Conservation (phyloP, 2,329 filamentous ascomycete genomes). For the Coleophoma eucalyptorum region DNA sequence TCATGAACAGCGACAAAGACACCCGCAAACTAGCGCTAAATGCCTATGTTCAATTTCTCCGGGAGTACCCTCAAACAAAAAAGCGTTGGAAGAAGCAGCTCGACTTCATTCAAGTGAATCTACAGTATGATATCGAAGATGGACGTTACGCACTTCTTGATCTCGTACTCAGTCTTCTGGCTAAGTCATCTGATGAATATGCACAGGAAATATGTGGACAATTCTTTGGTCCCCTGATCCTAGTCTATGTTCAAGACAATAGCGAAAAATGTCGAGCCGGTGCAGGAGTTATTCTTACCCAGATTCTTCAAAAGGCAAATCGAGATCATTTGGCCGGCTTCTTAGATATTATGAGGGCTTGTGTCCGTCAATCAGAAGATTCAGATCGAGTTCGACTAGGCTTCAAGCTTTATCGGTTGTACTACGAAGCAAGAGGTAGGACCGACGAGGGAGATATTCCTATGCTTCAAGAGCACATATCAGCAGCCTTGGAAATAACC, state of each 20-base stretch:
- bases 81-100: conserved; percentile 86
- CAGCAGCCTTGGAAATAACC: conserved; percentile 45
- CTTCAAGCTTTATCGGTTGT: conserved; percentile 77
- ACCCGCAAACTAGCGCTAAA: conserved; percentile 85
- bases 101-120: conserved; percentile 82
- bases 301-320: conserved; percentile 76
- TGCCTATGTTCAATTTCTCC: conserved; percentile 89
- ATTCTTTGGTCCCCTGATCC: conserved; percentile 82
- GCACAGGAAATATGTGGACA: conserved; percentile 77
- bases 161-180: conserved; percentile 78
- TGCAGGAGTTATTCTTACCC: conserved; percentile 74
- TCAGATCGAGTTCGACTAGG: conserved; percentile 66
- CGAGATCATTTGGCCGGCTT: conserved; percentile 69
- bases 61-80: conserved; percentile 91
- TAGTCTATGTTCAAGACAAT: conserved; percentile 85
- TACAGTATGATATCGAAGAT: conserved; percentile 85
- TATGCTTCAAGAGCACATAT: conserved; percentile 47
- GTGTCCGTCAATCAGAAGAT: conserved; percentile 75
- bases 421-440: conserved; percentile 66
- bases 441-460: conserved; percentile 51
- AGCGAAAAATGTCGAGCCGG: conserved; percentile 80
- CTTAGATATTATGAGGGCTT: conserved; percentile 65
- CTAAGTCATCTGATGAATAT: conserved; percentile 77
- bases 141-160: conserved; percentile 93
- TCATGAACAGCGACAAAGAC: conserved; percentile 87